Evolutionary conservation across 495 filamentous ascomycete genomes (phyloP).

Genomic region (Bacidia rubella): DNA sequence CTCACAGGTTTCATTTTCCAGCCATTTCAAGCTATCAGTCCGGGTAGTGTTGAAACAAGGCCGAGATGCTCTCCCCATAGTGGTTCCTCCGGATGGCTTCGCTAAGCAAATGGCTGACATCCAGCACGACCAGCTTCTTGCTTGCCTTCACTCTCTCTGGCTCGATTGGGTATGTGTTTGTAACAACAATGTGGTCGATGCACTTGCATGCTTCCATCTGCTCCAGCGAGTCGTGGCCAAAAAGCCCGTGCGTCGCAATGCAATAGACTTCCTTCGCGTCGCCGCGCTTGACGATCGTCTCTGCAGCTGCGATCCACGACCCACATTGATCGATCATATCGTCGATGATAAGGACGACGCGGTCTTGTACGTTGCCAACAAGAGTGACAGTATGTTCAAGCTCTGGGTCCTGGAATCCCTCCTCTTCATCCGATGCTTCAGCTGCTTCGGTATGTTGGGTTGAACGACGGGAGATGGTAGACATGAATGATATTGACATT

Average conservation of each 20-base stretch:
- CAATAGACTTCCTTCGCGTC: conserved; percentile 89
- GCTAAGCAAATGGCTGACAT: conserved; percentile 71
- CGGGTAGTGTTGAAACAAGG: conserved; percentile 59
- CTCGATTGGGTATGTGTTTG: conserved; percentile 86
- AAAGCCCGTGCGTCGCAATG: conserved; percentile 93
- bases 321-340: conserved; percentile 98
- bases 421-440: conserved; percentile 81
- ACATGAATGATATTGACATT: conserved; percentile 55
- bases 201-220: conserved; percentile 84
- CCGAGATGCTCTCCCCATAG: conserved; percentile 80
- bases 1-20: conserved; percentile 6
- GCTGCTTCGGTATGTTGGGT: conserved; percentile 52
- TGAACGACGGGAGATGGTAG: conserved; percentile 39
- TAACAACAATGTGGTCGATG: conserved; percentile 89
- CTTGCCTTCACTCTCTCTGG: conserved; percentile 51
- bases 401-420: conserved; percentile 54
- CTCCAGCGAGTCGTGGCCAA: conserved; percentile 76
- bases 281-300: conserved; percentile 89
- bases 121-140: conserved; percentile 79
- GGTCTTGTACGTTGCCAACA: conserved; percentile 79
- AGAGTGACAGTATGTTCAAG: conserved; percentile 90
- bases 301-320: conserved; percentile 96
- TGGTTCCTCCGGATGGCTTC: conserved; percentile 94
- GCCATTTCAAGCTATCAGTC: conserved; percentile 29
- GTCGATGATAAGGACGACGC: conserved; percentile 85